Evolutionary conservation across 805 yeast genomes (phyloP).

Genomic region (Maudiozyma serrabonitensis): DNA sequence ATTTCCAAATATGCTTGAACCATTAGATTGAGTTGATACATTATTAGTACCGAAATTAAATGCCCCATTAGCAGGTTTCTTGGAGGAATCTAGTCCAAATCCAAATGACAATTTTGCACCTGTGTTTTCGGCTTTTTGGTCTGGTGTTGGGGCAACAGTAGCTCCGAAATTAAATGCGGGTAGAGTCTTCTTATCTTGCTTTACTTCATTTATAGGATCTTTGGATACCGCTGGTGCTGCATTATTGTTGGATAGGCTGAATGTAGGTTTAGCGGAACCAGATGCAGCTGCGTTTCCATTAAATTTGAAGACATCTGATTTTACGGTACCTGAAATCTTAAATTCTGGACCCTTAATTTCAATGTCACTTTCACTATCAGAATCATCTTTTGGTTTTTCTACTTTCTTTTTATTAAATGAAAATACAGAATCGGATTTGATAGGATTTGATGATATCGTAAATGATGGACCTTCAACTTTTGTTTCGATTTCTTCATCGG

Average conservation of each 20-base stretch:
- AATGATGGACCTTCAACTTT: constrained; percentile 70
- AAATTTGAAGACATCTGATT: constrained; percentile 31
- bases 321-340: constrained; percentile 28
- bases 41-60: constrained; percentile 14
- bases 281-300: neutral
- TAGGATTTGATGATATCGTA: constrained; percentile 38
- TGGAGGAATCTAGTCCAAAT: neutral
- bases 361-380: constrained; percentile 27
- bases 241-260: constrained; percentile 9
- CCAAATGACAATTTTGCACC: neutral
- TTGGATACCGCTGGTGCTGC: neutral
- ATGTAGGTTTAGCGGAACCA: constrained; percentile 16
- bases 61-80: constrained; percentile 9
- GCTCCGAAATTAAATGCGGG: neutral
- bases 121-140: neutral
- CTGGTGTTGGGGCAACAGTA: neutral
- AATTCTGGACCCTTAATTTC: constrained; percentile 34
- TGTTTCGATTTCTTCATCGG: constrained; percentile 41
- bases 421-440: constrained; percentile 42
- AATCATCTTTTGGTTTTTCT: constrained; percentile 17
- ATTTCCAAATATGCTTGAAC: neutral
- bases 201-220: neutral
- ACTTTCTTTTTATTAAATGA: constrained; percentile 29
- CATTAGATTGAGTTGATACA: neutral
- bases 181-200: neutral